Evolutionary conservation across 139 green algal genomes (phyloP).

Genomic region (Trebouxia sp.): DNA sequence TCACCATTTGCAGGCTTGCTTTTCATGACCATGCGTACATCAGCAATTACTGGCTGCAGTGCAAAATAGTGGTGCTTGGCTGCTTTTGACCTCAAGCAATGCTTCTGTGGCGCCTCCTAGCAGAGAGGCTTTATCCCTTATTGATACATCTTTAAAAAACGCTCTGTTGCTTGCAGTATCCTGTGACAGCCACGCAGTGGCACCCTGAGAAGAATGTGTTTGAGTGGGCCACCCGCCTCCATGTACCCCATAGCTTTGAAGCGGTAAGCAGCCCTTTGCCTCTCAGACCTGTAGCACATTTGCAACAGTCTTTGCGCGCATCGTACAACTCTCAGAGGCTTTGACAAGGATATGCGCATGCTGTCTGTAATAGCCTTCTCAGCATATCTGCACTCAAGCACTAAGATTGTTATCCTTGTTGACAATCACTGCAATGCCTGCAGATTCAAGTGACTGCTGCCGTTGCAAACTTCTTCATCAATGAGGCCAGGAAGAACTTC

Average conservation of each 20-base stretch:
- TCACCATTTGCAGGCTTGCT: background rate
- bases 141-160: too few relatives aligned
- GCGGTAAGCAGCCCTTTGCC: slow-evolving; percentile 2
- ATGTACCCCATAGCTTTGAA: slow-evolving; percentile 62
- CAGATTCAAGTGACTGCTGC: slow-evolving; percentile 66
- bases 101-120: too few relatives aligned
- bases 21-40: background rate
- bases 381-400: too few relatives aligned
- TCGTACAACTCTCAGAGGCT: background rate
- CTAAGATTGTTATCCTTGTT: background rate
- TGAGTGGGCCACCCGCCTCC: slow-evolving; percentile 59
- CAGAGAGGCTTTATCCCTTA: too few relatives aligned
- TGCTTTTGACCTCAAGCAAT: too few relatives aligned
- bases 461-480: slow-evolving; percentile 78
- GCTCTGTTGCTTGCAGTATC: slow-evolving; percentile 42
- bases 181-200: slow-evolving; percentile 75
- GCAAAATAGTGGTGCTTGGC: background rate
- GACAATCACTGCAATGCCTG: background rate
- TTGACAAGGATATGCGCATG: background rate
- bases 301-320: background rate
- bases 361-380: too few relatives aligned
- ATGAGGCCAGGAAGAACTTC: slow-evolving; percentile 66
- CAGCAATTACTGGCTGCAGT: background rate
- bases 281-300: too few relatives aligned
- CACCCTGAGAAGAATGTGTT: slow-evolving; percentile 89